Base-by-base conservation (phyloP, 306 rosid genomes). In the Cucurbita pepo region DNA sequence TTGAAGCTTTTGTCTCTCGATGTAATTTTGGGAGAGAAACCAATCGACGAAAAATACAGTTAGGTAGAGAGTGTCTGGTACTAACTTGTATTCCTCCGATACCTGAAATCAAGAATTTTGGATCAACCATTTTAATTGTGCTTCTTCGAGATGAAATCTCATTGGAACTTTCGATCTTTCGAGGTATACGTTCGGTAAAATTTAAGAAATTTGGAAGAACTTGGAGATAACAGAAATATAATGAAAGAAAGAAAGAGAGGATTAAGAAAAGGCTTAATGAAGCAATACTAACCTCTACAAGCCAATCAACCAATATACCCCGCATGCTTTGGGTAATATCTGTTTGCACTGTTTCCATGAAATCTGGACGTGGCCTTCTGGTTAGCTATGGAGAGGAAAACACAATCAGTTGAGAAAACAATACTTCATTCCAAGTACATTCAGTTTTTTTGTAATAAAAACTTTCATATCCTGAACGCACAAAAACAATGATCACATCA, bases 301-400 rank as follows among this genome's bases (percentile, higher is more conserved):
- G 96, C 99, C 99, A 95, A 84, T 95, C 99, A 48, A 95, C 84
- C 74, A 95, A 81, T 75, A 95, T 88, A 19, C 85, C 90, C 4
- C 99, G 95, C 99, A 91, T 95, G 81, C 80, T 84, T 79, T 80
- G 91, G 78, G 90, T 89, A 74, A 95, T 85, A 81, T 91, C 96
- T 57, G 41, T 86, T 79, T 91, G 99, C 60, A 82, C 77, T 34
- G 82, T 85, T 80, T 85, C 91, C 95, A 91, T 88, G 60, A 82
- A 88, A 79, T 66, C 69, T 53, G 91, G 81, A 83, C 40, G 22
- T 38, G 90, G 97, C 60, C 96, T 88, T 85, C 92, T 84, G 15
- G 83, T 77, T 59, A 95, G 92, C 97, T 94, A 81, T 15, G 82
- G 44, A 50, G 51, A 53, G 67, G 44, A 59, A 74, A 60, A 55